Percentiles rank a stretch among this genome's conserved stretches.
phyloP scores from a whole-genome alignment of 352 stramenopile species.

The Chrysophaeum taylorii region DNA sequence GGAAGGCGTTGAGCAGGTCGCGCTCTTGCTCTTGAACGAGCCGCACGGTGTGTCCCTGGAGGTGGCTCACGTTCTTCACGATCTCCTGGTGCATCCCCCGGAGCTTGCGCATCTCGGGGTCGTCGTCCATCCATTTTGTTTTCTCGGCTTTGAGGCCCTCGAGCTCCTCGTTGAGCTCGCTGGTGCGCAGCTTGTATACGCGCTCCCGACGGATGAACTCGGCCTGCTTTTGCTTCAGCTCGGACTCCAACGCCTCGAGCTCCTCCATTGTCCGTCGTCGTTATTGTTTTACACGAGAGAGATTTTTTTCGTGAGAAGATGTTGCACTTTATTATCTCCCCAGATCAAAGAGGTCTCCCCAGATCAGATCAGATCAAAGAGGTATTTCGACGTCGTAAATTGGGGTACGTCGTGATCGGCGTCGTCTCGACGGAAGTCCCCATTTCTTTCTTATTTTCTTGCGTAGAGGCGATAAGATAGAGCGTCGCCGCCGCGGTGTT shows the following conservation, averaged over 20 bases:
- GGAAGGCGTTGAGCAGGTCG: slow-evolving; percentile 72
- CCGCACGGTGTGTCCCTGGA: slow-evolving; percentile 73
- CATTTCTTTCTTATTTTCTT: too few relatives aligned
- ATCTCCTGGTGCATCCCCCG: slow-evolving; percentile 68
- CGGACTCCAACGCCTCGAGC: slow-evolving; percentile 28
- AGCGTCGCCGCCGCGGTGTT: too few relatives aligned
- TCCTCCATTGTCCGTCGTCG: slow-evolving; percentile 20
- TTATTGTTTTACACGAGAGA: not conserved
- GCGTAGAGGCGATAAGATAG: too few relatives aligned
- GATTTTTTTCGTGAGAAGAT: too few relatives aligned
- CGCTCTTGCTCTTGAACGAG: slow-evolving; percentile 77
- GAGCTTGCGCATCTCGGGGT: slow-evolving; percentile 62
- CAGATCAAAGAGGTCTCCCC: too few relatives aligned
- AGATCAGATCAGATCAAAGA: too few relatives aligned
- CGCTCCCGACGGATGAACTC: slow-evolving; percentile 55
- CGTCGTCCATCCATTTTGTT: slow-evolving; percentile 38
- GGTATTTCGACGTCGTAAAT: too few relatives aligned
- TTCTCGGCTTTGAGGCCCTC: slow-evolving; percentile 24
- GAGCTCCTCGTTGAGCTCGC: slow-evolving; percentile 54
- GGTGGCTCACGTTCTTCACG: slow-evolving; percentile 68
- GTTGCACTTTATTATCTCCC: too few relatives aligned
- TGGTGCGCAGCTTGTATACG: slow-evolving; percentile 69
- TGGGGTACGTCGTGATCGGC: too few relatives aligned
- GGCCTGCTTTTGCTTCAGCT: slow-evolving; percentile 30
- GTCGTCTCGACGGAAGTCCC: too few relatives aligned